Evolutionary conservation across 768 basidiomycete genomes (phyloP).

Genomic region (Boletus rubropictus): DNA sequence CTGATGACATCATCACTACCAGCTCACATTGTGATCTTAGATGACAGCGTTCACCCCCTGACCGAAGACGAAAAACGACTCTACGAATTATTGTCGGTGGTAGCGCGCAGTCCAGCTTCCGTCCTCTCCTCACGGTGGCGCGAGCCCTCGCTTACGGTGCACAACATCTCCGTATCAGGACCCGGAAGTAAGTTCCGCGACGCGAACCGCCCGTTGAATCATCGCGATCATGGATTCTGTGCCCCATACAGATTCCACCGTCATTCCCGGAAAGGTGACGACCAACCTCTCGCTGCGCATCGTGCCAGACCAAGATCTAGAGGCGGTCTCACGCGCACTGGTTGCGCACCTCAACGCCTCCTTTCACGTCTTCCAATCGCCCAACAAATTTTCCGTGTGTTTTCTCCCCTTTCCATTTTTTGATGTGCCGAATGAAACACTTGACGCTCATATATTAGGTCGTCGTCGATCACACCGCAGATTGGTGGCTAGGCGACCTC

Average conservation of each 20-base stretch:
- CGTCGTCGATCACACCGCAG: constrained; percentile 73
- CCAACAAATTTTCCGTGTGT: constrained; percentile 65
- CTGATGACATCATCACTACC: not conserved
- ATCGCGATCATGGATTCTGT: not conserved
- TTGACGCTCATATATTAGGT: too few species aligned
- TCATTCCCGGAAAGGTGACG: constrained; percentile 82
- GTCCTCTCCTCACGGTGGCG: constrained; percentile 79
- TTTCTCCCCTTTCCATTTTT: not conserved
- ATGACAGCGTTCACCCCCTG: constrained; percentile 69
- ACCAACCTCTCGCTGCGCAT: constrained; percentile 86
- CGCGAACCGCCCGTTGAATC: not conserved
- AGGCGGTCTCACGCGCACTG: constrained; percentile 58
- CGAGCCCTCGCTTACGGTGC: constrained; percentile 85
- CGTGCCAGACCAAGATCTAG: constrained; percentile 87
- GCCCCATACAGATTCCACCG: constrained; percentile 60
- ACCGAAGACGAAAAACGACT: constrained; percentile 61
- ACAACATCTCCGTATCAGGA: constrained; percentile 78
- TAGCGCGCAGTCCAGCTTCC: constrained; percentile 63
- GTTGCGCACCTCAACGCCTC: constrained; percentile 50
- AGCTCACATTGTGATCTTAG: constrained; percentile 33
- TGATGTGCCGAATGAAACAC: too few species aligned
- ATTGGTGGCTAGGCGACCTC: constrained; percentile 95
- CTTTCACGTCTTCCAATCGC: constrained; percentile 57
- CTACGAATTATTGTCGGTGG: constrained; percentile 61
- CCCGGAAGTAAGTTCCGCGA: constrained; percentile 53